Conservation (phyloP, 2,329 filamentous ascomycete genomes). For the Whalleya microplaca region DNA sequence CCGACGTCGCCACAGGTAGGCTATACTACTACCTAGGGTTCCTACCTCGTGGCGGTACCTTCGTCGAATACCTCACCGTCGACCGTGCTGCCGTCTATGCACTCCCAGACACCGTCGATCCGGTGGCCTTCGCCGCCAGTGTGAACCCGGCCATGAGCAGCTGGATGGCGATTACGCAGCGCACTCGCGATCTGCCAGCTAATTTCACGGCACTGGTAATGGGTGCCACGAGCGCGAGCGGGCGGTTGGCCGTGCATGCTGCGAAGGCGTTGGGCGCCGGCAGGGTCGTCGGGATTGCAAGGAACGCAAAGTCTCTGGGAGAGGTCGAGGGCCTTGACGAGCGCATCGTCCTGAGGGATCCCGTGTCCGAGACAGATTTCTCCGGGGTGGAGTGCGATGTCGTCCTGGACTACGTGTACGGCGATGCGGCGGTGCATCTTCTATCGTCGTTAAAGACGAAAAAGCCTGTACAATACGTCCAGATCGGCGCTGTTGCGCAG, state of each 20-base stretch:
- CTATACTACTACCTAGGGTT: constrained; percentile 51
- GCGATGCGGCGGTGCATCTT: constrained; percentile 45
- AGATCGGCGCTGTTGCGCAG: constrained; percentile 52
- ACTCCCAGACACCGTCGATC: constrained; percentile 50
- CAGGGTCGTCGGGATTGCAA: constrained; percentile 54
- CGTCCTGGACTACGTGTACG: constrained; percentile 62
- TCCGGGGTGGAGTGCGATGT: constrained; percentile 52
- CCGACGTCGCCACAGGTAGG: constrained; percentile 47
- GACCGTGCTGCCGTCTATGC: constrained; percentile 40
- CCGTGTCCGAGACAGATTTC: constrained; percentile 49
- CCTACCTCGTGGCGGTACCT: constrained; percentile 44
- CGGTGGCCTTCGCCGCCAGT: constrained; percentile 53
- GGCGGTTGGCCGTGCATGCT: constrained; percentile 52
- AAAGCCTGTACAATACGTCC: constrained; percentile 55
- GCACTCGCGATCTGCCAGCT: constrained; percentile 43
- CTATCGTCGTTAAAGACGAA: constrained; percentile 45
- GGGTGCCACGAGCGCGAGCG: constrained; percentile 57
- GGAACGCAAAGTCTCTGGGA: constrained; percentile 48
- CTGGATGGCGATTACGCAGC: constrained; percentile 59
- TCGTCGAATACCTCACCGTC: constrained; percentile 54
- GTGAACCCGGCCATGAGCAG: constrained; percentile 59
- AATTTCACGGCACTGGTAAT: constrained; percentile 55
- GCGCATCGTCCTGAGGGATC: constrained; percentile 46
- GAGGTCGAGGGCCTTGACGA: constrained; percentile 49
- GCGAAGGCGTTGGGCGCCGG: constrained; percentile 53